These are phyloP conservation scores for Chloranthus sessilifolius DNA, from an alignment of 164 flowering plant genomes.

Conservation along the genomic window DNA sequence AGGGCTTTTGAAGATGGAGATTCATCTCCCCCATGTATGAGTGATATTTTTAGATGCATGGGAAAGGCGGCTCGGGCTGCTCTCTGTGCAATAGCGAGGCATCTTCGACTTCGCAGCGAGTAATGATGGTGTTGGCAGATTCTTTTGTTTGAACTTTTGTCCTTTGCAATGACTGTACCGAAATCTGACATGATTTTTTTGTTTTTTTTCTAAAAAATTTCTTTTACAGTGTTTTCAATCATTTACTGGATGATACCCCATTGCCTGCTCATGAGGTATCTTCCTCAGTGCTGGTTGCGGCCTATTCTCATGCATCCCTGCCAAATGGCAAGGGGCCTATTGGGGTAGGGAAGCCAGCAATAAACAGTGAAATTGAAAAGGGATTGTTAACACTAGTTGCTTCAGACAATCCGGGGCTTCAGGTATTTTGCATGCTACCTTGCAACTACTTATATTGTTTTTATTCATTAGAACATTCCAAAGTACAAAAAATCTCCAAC, in stretches of 20 bases:
- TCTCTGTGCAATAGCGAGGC: conserved; percentile 74
- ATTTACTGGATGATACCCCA: conserved; percentile 87
- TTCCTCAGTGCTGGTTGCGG: conserved; percentile 80
- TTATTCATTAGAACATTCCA: too few relatives aligned
- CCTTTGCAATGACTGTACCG: background rate
- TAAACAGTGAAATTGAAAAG: conserved; percentile 71
- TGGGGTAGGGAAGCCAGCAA: conserved; percentile 58
- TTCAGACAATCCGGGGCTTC: conserved; percentile 74
- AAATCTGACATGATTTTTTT: conserved; percentile 4
- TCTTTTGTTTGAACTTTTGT: background rate
- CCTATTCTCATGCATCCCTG: conserved; percentile 40
- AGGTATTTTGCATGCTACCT: conserved; percentile 39
- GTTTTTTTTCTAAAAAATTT: conserved; percentile 6
- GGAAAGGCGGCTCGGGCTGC: conserved; percentile 89
- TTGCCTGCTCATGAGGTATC: conserved; percentile 74
- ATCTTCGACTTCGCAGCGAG: conserved; percentile 94
- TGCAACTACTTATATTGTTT: background rate
- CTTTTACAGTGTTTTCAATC: conserved; percentile 66
- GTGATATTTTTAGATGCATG: conserved; percentile 77
- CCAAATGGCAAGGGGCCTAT: conserved; percentile 62
- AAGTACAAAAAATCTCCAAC: too few relatives aligned
- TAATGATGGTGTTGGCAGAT: conserved; percentile 22
- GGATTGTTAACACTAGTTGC: conserved; percentile 80
- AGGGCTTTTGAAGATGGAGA: conserved; percentile 90
- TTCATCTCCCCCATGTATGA: conserved; percentile 84